Evolutionary conservation across 2,329 filamentous ascomycete genomes (phyloP).

Genomic region (Colletotrichum plurivorum): DNA sequence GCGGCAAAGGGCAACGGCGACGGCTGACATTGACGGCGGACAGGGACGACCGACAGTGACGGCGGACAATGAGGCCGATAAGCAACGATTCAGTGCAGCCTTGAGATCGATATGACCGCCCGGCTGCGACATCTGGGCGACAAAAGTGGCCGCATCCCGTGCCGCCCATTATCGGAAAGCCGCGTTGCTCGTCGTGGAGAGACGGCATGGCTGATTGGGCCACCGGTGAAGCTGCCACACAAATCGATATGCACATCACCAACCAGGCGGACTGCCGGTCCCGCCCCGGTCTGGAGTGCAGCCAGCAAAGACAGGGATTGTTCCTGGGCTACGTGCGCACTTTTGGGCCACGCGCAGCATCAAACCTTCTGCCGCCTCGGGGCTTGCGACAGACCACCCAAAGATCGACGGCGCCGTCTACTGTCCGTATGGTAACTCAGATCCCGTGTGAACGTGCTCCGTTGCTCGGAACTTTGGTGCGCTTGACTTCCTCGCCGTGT

Average conservation of each 20-base stretch:
- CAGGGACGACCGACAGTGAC: not conserved
- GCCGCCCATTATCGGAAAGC: conserved; percentile 18
- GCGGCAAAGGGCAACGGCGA: conserved; percentile 1
- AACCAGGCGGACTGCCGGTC: conserved; percentile 9
- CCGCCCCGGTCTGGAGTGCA: conserved; percentile 17
- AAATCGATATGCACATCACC: conserved; percentile 14
- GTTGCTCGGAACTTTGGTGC: conserved; percentile 21
- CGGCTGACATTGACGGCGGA: conserved; percentile 1
- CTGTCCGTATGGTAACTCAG: not conserved
- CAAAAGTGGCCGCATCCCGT: conserved; percentile 27
- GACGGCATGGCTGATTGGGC: conserved; percentile 10
- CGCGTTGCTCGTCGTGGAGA: not conserved
- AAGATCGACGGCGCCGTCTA: conserved; percentile 9
- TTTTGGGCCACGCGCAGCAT: conserved; percentile 12
- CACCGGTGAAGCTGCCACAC: not conserved
- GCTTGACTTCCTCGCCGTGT: conserved; percentile 16
- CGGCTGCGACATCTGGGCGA: conserved; percentile 35
- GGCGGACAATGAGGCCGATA: not conserved
- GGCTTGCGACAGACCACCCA: conserved; percentile 15
- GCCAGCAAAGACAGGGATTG: not conserved
- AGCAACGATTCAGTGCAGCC: conserved; percentile 24
- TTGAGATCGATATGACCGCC: conserved; percentile 31
- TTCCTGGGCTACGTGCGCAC: conserved; percentile 6
- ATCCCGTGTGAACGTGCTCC: conserved; percentile 29
- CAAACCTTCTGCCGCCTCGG: conserved; percentile 12